phyloP scores from a whole-genome alignment of 148 eudicot genomes.

The Silene uniflora region DNA sequence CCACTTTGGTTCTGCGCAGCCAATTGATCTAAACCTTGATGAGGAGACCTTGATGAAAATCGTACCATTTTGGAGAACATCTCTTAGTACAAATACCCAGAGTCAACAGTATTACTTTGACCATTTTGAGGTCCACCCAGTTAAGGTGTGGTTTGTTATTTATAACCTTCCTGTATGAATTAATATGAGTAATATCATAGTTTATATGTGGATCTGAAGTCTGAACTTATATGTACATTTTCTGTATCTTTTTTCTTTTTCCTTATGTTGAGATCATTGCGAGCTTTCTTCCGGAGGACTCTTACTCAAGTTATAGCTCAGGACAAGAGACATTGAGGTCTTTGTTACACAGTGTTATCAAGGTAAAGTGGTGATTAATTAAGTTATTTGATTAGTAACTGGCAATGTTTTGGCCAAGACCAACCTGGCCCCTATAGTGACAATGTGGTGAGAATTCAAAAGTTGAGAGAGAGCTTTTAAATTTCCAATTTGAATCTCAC shows the following conservation, averaged over 20 bases:
- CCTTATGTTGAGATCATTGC: slow-evolving; percentile 61
- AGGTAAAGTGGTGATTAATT: slow-evolving; percentile 39
- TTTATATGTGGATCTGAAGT: slow-evolving; percentile 11
- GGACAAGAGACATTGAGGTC: slow-evolving; percentile 84
- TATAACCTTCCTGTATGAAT: slow-evolving; percentile 13
- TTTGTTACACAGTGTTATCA: slow-evolving; percentile 83
- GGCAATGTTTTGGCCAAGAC: background rate
- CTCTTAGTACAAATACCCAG: slow-evolving; percentile 66
- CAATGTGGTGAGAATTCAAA: background rate
- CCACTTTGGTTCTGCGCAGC: slow-evolving; percentile 42
- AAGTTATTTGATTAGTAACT: background rate
- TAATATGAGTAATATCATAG: slow-evolving; percentile 3
- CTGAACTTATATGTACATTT: slow-evolving; percentile 9
- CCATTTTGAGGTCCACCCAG: slow-evolving; percentile 95
- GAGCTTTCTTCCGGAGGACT: slow-evolving; percentile 89
- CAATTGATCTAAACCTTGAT: slow-evolving; percentile 81
- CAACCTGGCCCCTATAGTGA: background rate
- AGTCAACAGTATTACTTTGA: slow-evolving; percentile 92
- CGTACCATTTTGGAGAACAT: slow-evolving; percentile 88
- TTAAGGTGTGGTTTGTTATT: slow-evolving; percentile 54
- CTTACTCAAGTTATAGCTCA: slow-evolving; percentile 76
- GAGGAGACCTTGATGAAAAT: slow-evolving; percentile 94
- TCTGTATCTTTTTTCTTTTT: background rate
- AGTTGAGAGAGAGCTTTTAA: background rate
- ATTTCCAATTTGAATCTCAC: background rate